phyloP scores from a whole-genome alignment of 225 moss, liverwort and hornwort genomes.

The Pseudoscleropodium purum region DNA sequence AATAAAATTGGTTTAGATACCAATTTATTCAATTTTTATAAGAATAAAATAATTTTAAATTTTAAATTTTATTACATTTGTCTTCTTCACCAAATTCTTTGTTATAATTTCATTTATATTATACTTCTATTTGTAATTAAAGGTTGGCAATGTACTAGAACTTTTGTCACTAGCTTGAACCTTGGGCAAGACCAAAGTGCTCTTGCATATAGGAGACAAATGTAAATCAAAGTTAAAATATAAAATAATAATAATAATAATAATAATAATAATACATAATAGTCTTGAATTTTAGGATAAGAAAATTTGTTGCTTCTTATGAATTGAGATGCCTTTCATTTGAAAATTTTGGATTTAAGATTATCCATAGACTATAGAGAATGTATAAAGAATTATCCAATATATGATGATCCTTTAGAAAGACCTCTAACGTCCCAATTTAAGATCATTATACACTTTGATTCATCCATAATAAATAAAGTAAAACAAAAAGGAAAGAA shows the following conservation, averaged over 20 bases:
- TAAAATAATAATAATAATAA: not conserved
- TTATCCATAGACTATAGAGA: not conserved
- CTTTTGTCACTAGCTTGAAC: not conserved
- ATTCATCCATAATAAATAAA: not conserved
- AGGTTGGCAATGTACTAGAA: accelerated
- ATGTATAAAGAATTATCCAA: not conserved
- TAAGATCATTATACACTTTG: not conserved
- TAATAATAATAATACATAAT: not conserved
- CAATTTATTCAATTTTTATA: not conserved
- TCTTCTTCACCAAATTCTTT: not conserved
- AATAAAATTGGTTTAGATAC: not conserved
- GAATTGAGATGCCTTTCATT: accelerated
- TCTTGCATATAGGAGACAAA: accelerated
- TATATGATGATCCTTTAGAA: not conserved
- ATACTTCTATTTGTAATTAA: not conserved
- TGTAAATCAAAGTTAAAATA: not conserved
- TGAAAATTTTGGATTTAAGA: not conserved
- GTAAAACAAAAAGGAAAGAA: not conserved
- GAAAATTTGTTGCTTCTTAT: not conserved
- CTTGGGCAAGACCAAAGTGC: not conserved
- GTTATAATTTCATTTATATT: not conserved
- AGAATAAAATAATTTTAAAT: not conserved
- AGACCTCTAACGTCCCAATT: not conserved
- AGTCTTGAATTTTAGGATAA: not conserved
- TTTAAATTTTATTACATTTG: not conserved